Conservation (phyloP, 1,284 basidiomycete genomes). For the Trichosporon sp. region DNA sequence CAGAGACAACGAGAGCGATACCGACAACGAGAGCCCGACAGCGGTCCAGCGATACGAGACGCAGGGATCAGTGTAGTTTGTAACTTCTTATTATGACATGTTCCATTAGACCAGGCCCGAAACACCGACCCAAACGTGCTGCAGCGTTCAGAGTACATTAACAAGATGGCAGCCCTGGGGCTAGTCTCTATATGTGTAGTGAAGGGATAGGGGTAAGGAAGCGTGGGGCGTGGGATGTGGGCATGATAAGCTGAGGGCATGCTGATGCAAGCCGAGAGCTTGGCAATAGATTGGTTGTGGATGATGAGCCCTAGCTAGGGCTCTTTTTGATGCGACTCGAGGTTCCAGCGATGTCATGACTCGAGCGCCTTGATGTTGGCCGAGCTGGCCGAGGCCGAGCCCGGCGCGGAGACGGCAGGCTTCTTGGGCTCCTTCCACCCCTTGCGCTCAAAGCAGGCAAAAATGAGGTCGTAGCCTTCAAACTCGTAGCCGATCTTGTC, state of each 20-base stretch:
- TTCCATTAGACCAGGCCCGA: too few species aligned
- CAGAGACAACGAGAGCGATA: not conserved
- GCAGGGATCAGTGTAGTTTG: not conserved
- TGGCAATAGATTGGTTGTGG: not conserved
- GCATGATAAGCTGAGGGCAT: too few species aligned
- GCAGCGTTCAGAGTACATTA: not conserved
- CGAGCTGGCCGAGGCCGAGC: not conserved
- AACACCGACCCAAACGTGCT: too few species aligned
- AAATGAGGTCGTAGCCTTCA: conserved; percentile 89
- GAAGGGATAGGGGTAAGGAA: too few species aligned
- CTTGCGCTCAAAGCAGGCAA: conserved; percentile 70
- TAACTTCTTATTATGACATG: not conserved
- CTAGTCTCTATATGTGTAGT: not conserved
- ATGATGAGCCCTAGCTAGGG: not conserved
- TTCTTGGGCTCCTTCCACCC: conserved; percentile 40
- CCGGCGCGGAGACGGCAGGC: not conserved
- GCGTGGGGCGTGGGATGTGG: too few species aligned
- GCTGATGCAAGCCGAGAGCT: too few species aligned
- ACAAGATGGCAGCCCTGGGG: not conserved
- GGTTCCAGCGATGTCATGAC: conserved; percentile 1
- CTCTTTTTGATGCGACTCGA: not conserved
- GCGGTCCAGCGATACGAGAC: too few species aligned
- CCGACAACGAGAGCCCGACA: too few species aligned
- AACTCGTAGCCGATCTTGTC: conserved; percentile 99
- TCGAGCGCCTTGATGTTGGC: conserved; percentile 4